Base-by-base conservation (phyloP, 108 stramenopile genomes). In the Licmophora abbreviata region DNA sequence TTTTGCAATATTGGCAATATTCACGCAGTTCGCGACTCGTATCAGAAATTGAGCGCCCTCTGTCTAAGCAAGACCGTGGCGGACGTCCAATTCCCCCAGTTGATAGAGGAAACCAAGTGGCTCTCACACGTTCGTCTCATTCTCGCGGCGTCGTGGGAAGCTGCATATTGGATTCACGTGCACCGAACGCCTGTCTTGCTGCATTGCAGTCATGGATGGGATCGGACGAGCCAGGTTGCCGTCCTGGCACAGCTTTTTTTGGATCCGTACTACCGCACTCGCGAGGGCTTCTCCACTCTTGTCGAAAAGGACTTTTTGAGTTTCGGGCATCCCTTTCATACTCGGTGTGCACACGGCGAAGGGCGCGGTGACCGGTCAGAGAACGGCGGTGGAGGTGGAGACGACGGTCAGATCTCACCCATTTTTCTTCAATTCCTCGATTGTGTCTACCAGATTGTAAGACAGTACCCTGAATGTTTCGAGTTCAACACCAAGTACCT, bases 121-220 rank as follows among this genome's bases (percentile, higher is more conserved):
- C 71, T 93, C 34, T 63, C 64, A 12, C 84, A 89, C 56, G 68
- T 93, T 15, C 85, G 93, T 12, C 55, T 69, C n/a, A 78, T 99
- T 34, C 58, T 97, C 20, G 62, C 81, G 2, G 92, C 95, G 2
- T 63, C 94, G 9, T 92, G 84, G 80, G 80, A 80, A 28, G 72
- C 89, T 1, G 96, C 96, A 17, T 82, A 65, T 43, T 83, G 85
- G 66, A 74, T 92, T 26, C 88, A 92, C 60, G 74, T 82, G 29
- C 74, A 90, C 58, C 68, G 88, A 41, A 56, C 86, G 23, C 94
- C 96, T 1, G 83, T 98, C 0, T 67, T 99, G 28, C 66, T 99
- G 24, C 99, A 99, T 60, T 99, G 99, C 53, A 86, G 83, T 46
- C 95, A 98, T 58, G 99, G 99, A 14, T 99, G 97, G 95, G 99